Conservation (phyloP, 148 eudicot genomes). For the Bassia scoparia region DNA sequence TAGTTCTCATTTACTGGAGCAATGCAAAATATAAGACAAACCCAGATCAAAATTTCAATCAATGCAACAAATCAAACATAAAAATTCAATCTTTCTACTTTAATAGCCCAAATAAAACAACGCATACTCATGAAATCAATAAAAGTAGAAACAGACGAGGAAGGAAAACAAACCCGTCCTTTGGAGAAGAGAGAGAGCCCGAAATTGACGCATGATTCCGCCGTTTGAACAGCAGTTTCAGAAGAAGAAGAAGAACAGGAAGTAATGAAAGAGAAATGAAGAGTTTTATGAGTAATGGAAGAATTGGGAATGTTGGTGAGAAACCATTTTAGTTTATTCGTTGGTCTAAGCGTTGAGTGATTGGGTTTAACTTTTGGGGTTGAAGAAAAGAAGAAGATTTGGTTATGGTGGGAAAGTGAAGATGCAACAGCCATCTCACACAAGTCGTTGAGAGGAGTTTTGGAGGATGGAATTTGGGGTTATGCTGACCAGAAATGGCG, state of each 20-base stretch:
- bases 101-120: background rate
- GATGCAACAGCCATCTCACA: slow-evolving; percentile 41
- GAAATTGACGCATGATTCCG: slow-evolving; percentile 74
- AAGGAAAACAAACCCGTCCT: slow-evolving; percentile 60
- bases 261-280: slow-evolving; percentile 27
- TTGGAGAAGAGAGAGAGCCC: slow-evolving; percentile 88
- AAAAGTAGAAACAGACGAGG: background rate
- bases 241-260: slow-evolving; percentile 45
- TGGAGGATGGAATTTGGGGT: too few relatives aligned
- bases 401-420: slow-evolving; percentile 33
- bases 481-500: too few relatives aligned
- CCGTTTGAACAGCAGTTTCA: slow-evolving; percentile 43
- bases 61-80: background rate
- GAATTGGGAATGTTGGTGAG: slow-evolving; percentile 19
- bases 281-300: slow-evolving; percentile 20
- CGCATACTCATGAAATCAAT: background rate
- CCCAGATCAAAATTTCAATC: background rate
- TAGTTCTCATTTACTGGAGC: background rate
- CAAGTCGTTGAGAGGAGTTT: too few relatives aligned
- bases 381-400: slow-evolving; percentile 23
- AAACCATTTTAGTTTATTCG: slow-evolving; percentile 23
- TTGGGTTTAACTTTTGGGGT: slow-evolving; percentile 17
- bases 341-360: slow-evolving; percentile 6
- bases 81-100: background rate
- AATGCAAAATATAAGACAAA: background rate